phyloP scores from a whole-genome alignment of 805 yeast genomes.

The Candida suzukii region DNA sequence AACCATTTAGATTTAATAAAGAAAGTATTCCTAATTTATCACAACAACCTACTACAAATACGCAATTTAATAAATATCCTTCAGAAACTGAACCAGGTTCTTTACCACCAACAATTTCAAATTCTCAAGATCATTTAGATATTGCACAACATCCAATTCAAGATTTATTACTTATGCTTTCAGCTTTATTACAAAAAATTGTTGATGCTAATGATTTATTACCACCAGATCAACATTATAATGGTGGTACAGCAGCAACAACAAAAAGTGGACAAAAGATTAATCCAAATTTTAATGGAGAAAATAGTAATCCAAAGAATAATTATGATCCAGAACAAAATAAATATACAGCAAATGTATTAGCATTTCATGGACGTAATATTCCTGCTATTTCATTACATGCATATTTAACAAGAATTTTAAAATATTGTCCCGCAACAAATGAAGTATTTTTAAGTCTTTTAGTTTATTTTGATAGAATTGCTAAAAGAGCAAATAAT shows the following conservation, averaged over 20 bases:
- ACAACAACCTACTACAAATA: no score
- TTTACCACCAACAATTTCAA: constrained; percentile 1
- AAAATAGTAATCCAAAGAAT: constrained; percentile 3
- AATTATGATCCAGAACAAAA: constrained; percentile 22
- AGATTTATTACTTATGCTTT: constrained; percentile 75
- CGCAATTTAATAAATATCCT: no score
- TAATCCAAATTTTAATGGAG: constrained; percentile 7
- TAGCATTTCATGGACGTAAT: constrained; percentile 93
- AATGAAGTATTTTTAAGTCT: constrained; percentile 90
- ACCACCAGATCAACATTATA: constrained; percentile 59
- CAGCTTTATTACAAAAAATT: constrained; percentile 78
- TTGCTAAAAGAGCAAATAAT: constrained; percentile 74
- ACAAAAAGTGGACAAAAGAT: no score
- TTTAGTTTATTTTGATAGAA: constrained; percentile 89
- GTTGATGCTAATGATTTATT: constrained; percentile 84
- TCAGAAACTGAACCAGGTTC: no score
- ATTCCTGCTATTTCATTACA: constrained; percentile 92
- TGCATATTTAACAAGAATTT: constrained; percentile 81
- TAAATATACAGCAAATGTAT: constrained; percentile 56
- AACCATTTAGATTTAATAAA: no score
- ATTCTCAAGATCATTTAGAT: constrained; percentile 43
- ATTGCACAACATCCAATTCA: constrained; percentile 79
- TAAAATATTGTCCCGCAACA: constrained; percentile 97
- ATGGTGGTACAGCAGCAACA: constrained; percentile 6
- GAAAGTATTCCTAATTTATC: no score